phyloP scores from a whole-genome alignment of 2,329 filamentous ascomycete species.

The Cladosporium phlei region DNA sequence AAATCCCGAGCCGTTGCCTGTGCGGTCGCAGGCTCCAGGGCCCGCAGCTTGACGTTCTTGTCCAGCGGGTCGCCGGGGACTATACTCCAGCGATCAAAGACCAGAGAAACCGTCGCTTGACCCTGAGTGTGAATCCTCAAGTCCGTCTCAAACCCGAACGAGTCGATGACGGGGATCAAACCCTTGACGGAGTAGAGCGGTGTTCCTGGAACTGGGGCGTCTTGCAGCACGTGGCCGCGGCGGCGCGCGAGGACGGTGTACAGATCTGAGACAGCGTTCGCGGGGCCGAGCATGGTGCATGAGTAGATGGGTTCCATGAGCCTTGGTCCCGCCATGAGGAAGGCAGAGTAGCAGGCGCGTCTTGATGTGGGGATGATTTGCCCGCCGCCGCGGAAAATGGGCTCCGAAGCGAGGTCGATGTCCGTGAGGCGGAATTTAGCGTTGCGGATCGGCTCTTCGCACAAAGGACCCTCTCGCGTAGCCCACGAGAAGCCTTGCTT shows the following conservation, averaged over 20 bases:
- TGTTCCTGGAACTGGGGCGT: slow-evolving; percentile 89
- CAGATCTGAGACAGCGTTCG: slow-evolving; percentile 78
- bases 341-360: slow-evolving; percentile 89
- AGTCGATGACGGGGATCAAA: slow-evolving; percentile 91
- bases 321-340: slow-evolving; percentile 92
- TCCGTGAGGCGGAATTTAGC: slow-evolving; percentile 97
- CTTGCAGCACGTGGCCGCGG: slow-evolving; percentile 87
- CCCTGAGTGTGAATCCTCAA: slow-evolving; percentile 93
- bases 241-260: slow-evolving; percentile 89
- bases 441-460: slow-evolving; percentile 98
- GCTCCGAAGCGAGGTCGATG: slow-evolving; percentile 76
- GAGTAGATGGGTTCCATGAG: slow-evolving; percentile 96
- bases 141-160: slow-evolving; percentile 97
- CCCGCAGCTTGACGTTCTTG: slow-evolving; percentile 72
- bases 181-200: slow-evolving; percentile 89
- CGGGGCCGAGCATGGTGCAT: slow-evolving; percentile 86
- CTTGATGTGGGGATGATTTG: slow-evolving; percentile 96
- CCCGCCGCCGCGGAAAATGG: slow-evolving; percentile 90
- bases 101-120: slow-evolving; percentile 80
- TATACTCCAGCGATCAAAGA: slow-evolving; percentile 94
- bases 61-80: slow-evolving; percentile 95
- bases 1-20: slow-evolving; percentile 93
- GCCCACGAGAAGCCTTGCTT: slow-evolving; percentile 97
- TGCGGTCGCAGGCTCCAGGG: slow-evolving; percentile 79
- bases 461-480: slow-evolving; percentile 87